Conservation (phyloP, 805 yeast species). For the Teunomyces tritomae region DNA sequence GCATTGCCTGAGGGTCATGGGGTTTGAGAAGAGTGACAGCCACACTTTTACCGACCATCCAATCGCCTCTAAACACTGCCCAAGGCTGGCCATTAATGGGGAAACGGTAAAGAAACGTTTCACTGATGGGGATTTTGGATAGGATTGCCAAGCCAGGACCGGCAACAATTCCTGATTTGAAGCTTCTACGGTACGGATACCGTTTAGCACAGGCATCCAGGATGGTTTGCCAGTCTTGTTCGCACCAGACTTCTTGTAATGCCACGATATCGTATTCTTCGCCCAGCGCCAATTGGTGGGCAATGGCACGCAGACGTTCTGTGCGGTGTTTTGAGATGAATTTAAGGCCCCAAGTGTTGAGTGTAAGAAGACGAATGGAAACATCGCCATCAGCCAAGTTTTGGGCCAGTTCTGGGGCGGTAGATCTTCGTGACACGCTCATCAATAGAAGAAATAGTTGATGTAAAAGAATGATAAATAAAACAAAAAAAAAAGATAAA, state of each 20-base stretch:
- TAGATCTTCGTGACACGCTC: background rate
- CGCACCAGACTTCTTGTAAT: slow-evolving; percentile 92
- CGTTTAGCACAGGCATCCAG: slow-evolving; percentile 38
- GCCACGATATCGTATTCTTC: slow-evolving; percentile 76
- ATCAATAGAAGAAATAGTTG: background rate
- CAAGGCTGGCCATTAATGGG: slow-evolving; percentile 93
- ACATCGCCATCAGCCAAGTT: background rate
- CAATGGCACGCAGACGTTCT: slow-evolving; percentile 70
- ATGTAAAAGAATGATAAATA: background rate
- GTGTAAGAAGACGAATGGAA: slow-evolving; percentile 54
- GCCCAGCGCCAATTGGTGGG: slow-evolving; percentile 50
- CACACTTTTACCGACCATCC: slow-evolving; percentile 92
- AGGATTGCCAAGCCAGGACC: slow-evolving; percentile 92
- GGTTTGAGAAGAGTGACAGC: slow-evolving; percentile 68
- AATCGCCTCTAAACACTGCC: slow-evolving; percentile 93
- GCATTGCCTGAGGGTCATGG: slow-evolving; percentile 42
- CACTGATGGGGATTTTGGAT: slow-evolving; percentile 78
- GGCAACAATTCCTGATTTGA: slow-evolving; percentile 77
- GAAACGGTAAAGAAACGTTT: slow-evolving; percentile 76
- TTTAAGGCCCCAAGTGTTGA: slow-evolving; percentile 89
- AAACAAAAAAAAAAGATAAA: too few relatives aligned
- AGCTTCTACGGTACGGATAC: slow-evolving; percentile 67
- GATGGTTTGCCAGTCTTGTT: slow-evolving; percentile 75
- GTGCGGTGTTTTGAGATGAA: slow-evolving; percentile 70
- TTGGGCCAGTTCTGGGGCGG: background rate